Conservation (phyloP, 2,329 filamentous ascomycete genomes). For the Boeremia exigua region DNA sequence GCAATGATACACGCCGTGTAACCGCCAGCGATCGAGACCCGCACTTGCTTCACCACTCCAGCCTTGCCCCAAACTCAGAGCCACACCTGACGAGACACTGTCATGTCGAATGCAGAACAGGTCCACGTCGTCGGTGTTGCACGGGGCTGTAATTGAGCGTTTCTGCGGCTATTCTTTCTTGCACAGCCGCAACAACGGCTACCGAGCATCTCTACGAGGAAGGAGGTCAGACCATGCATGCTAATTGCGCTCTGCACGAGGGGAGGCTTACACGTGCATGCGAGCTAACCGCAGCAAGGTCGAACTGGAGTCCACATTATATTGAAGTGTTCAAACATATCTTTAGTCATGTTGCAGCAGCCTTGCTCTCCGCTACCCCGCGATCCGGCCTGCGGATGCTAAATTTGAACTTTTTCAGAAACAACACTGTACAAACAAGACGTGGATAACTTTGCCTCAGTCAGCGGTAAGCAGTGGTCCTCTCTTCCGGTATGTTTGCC, state of each 20-base stretch:
- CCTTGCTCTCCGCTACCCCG: conserved; percentile 1
- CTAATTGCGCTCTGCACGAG: not conserved
- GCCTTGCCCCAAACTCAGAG: conserved; percentile 12
- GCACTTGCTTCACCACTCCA: conserved; percentile 5
- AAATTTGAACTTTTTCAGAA: conserved; percentile 4
- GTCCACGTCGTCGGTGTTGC: conserved; percentile 10
- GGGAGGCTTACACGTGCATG: not conserved
- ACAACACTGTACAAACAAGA: not conserved
- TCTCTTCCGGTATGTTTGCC: not conserved
- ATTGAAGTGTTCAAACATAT: not conserved
- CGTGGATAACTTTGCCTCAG: not conserved
- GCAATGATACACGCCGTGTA: conserved; percentile 17
- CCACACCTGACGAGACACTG: conserved; percentile 7
- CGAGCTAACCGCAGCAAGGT: not conserved
- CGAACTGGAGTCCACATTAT: not conserved
- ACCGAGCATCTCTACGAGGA: conserved; percentile 6
- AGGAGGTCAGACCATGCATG: conserved; percentile 3
- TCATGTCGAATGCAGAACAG: conserved; percentile 7
- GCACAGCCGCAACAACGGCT: conserved; percentile 14
- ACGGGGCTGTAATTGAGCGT: conserved; percentile 7
- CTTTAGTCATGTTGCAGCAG: not conserved
- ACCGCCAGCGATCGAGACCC: conserved; percentile 17
- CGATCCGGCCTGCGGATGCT: not conserved
- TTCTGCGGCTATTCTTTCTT: conserved; percentile 11
- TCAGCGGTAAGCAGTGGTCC: not conserved